Base-by-base conservation (phyloP, 1,284 basidiomycete species). In the Rhodotorula sp. region DNA sequence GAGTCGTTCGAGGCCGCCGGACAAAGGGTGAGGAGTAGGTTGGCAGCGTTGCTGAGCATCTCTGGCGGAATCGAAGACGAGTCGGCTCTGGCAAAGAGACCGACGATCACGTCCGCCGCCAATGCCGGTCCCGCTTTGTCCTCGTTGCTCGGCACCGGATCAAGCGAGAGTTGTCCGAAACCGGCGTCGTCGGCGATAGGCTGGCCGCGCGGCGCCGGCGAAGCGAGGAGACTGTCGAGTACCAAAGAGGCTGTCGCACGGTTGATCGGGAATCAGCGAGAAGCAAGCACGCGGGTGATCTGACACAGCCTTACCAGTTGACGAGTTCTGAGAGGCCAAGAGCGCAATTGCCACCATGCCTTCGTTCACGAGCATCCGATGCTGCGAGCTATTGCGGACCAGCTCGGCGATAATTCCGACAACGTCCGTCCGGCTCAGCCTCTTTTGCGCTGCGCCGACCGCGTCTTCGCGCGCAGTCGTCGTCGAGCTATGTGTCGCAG, bases 281-380 rank as follows among this genome's bases (percentile, higher is more conserved):
- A 43, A 43, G 39, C 12, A 43, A 43, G 39, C 39, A 43, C 12
- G 39, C 10, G 12, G 39, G 39, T 43, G 39, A 14, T 43, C 39
- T 43, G 39, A 43, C 39, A 43, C 12, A 43, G 14, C 12, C 39
- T 43, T 18, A 74, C 72, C 70, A 21, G 69, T 68, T 3, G 23
- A 5, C 2, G 51, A 52, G 1, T 69, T 88, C 85, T 56, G 62
- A 20, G 88, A 88, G 70, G 87, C 87, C 72, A 97, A 81, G 64
- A 97, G 81, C 51, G 90, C 90, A 71, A 97, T 82, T 2, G 91
- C 91, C 43, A 97, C 86, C 43, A 97, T 84, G 1, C 90, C 92
- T 81, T 98, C 96, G 78, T 95, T 96, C 71, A 97, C 86, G 47
- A 98, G 84, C 59, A 93, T 85, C 0, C 91, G 90, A 79, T 93